phyloP scores from a whole-genome alignment of 176 grass and related monocot species.

The Triticum aestivum region IWGSC_CS_RefSeq_v2.1 NC_057798.1:592584043-592584542 shows the following conservation, averaged over 20 bases:
- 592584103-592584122: constrained; percentile 63
- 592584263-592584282: not conserved
- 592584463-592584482: no score
- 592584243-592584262: not conserved
- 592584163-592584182: not conserved
- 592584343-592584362: not conserved
- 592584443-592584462: no score
- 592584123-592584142: constrained; percentile 45
- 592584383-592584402: not conserved
- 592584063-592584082: constrained; percentile 94
- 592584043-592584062: constrained; percentile 81
- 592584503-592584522: no score
- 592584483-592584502: no score
- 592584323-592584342: not conserved
- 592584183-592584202: not conserved
- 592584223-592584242: not conserved
- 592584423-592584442: no score
- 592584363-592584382: not conserved
- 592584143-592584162: not conserved
- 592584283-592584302: not conserved
- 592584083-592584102: constrained; percentile 93
- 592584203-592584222: not conserved
- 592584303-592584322: constrained; percentile 14
- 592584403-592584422: not conserved
- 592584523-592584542: no score